Evolutionary conservation across 75 land plant genomes (phyloP).

Genomic region (Pinus albicaulis): DNA sequence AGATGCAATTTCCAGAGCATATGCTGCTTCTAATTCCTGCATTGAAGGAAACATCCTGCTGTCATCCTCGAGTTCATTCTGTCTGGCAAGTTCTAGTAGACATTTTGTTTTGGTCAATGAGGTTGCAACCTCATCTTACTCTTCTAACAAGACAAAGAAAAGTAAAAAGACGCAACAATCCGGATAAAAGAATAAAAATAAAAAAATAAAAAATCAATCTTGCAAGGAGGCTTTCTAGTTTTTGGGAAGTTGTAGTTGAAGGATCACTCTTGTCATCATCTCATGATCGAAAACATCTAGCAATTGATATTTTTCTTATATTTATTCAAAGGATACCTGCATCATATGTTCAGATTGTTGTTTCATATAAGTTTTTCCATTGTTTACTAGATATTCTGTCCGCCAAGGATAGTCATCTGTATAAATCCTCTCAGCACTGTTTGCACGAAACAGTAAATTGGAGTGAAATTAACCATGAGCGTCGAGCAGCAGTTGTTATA

Average conservation of each 20-base stretch:
- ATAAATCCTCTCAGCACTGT: conserved; percentile 70
- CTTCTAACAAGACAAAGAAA: conserved; percentile 65
- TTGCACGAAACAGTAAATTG: conserved; percentile 56
- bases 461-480: conserved; percentile 46
- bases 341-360: conserved; percentile 41
- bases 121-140: conserved; percentile 13
- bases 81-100: conserved; percentile 74
- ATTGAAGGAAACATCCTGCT: conserved; percentile 83
- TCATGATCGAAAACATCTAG: conserved; percentile 93
- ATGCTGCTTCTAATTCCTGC: too few relatives aligned
- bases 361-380: conserved; percentile 69
- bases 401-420: conserved; percentile 64
- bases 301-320: conserved; percentile 71
- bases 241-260: conserved; percentile 79
- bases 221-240: conserved; percentile 33
- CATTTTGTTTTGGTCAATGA: conserved; percentile 42
- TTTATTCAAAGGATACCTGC: conserved; percentile 68
- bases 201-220: too few relatives aligned
- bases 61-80: conserved; percentile 91
- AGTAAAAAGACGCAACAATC: conserved; percentile 34
- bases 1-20: too few relatives aligned
- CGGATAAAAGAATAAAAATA: too few relatives aligned
- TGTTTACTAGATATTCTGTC: conserved; percentile 85
- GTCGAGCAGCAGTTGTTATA: conserved; percentile 49
- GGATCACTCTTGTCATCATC: conserved; percentile 77